Conservation (phyloP, 2,329 filamentous ascomycete species). For the Penicillium brasilianum region DNA sequence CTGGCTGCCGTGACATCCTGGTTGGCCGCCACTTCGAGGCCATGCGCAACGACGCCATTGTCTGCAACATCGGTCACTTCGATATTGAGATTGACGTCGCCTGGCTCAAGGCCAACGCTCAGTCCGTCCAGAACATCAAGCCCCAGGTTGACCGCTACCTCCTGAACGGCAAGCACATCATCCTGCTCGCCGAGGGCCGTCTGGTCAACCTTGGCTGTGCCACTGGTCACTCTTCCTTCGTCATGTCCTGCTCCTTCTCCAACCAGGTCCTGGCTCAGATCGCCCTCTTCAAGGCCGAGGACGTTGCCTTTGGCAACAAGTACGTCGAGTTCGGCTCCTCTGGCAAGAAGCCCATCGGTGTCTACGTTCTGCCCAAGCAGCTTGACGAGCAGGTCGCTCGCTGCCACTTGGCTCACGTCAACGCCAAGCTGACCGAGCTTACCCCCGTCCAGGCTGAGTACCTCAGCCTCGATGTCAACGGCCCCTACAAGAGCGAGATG, state of each 20-base stretch:
- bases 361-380: constrained; percentile 98
- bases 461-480: constrained; percentile 81
- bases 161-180: constrained; percentile 96
- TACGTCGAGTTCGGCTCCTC: constrained; percentile 94
- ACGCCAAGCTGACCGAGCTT: constrained; percentile 89
- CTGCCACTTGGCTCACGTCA: constrained; percentile 91
- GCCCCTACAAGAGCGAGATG: constrained; percentile 89
- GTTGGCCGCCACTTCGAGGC: constrained; percentile 88
- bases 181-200: constrained; percentile 97
- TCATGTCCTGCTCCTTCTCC: constrained; percentile 99
- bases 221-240: constrained; percentile 98
- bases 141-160: constrained; percentile 98
- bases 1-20: constrained; percentile 97
- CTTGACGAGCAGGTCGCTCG: constrained; percentile 97
- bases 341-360: constrained; percentile 86
- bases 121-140: constrained; percentile 97
- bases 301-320: constrained; percentile 86
- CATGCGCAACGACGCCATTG: constrained; percentile 97
- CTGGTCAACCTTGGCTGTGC: constrained; percentile 99
- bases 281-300: constrained; percentile 92
- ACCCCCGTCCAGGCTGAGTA: constrained; percentile 90
- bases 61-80: constrained; percentile 99
- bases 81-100: constrained; percentile 99
- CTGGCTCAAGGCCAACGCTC: constrained; percentile 97
- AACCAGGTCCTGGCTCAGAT: constrained; percentile 99